A percentile compares a stretch with the other conserved stretches of the same genome.
phyloP scores from a whole-genome alignment of 352 stramenopile species.

The Phytophthora sansomeana region DNA sequence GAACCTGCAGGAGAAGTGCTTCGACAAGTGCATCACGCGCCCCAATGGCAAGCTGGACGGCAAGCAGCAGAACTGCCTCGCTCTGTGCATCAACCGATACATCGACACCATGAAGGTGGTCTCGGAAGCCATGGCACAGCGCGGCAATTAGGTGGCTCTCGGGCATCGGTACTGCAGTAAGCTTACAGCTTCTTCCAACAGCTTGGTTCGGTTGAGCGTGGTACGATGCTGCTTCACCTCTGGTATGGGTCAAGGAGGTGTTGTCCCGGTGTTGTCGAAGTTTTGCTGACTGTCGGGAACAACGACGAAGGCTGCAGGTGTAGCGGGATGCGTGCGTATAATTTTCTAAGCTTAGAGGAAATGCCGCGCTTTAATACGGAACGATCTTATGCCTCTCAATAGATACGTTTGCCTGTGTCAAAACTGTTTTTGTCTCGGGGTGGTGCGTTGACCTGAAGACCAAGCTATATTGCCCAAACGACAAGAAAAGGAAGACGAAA shows the following conservation, averaged over 20 bases:
- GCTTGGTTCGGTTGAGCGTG: neutral
- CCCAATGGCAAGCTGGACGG: constrained; percentile 85
- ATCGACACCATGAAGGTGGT: constrained; percentile 93
- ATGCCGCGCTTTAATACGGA: constrained; percentile 32
- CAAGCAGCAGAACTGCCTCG: constrained; percentile 93
- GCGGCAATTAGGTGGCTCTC: constrained; percentile 58
- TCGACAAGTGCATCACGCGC: constrained; percentile 90
- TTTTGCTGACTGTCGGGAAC: neutral
- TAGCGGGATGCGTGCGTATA: neutral
- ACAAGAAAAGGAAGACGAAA: constrained; percentile 1
- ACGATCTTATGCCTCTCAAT: constrained; percentile 8
- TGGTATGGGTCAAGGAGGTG: neutral
- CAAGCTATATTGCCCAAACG: no score
- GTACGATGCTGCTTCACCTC: no score
- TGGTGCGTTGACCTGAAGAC: no score
- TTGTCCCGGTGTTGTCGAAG: neutral
- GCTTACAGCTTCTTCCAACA: neutral
- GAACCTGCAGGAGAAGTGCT: constrained; percentile 91
- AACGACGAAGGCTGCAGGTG: neutral
- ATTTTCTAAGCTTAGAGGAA: constrained; percentile 12
- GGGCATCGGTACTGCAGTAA: neutral
- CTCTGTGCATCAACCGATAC: constrained; percentile 91
- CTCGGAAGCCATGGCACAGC: constrained; percentile 83
- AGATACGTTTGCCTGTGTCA: neutral
- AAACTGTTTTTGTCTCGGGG: neutral